These are phyloP conservation scores for Sphaerulina populicola DNA, from an alignment of 2,329 filamentous ascomycete genomes.

Conservation along the genomic window DNA sequence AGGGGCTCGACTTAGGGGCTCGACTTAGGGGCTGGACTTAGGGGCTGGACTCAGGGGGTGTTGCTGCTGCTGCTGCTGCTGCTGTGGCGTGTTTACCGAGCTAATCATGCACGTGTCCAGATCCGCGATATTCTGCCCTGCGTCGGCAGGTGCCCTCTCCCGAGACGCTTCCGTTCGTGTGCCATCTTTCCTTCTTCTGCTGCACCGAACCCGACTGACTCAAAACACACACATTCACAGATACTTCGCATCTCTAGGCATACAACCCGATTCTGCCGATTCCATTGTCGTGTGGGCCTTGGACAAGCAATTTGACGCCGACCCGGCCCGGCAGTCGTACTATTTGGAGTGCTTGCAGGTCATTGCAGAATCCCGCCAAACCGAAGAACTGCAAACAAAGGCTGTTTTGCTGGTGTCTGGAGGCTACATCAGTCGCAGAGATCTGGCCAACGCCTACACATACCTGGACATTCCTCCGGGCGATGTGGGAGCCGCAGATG, in stretches of 20 bases:
- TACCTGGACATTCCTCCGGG: conserved; percentile 48
- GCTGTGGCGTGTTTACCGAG: no score
- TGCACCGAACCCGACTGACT: conserved; percentile 1
- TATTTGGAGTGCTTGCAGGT: conserved; percentile 59
- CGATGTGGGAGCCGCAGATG: conserved; percentile 41
- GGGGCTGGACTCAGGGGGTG: background rate
- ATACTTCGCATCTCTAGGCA: conserved; percentile 53
- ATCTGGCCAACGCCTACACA: conserved; percentile 51
- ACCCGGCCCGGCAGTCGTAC: conserved; percentile 48
- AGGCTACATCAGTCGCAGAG: conserved; percentile 50
- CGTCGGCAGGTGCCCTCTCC: conserved; percentile 18
- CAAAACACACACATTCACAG: conserved; percentile 7
- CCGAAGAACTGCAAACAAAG: conserved; percentile 50
- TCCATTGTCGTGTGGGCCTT: conserved; percentile 55
- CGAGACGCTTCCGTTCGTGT: conserved; percentile 22
- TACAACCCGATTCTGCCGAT: conserved; percentile 55
- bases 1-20: no score
- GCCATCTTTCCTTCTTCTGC: background rate
- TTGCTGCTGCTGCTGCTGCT: no score
- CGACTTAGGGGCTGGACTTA: no score
- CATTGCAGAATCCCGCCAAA: conserved; percentile 50
- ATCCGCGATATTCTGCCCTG: conserved; percentile 19
- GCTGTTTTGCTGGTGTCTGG: conserved; percentile 51
- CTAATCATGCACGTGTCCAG: conserved; percentile 14
- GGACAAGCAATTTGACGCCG: conserved; percentile 50